These are phyloP conservation scores for Stemphylium vesicarium DNA, from an alignment of 2,329 filamentous ascomycete species.

Conservation along the genomic window DNA sequence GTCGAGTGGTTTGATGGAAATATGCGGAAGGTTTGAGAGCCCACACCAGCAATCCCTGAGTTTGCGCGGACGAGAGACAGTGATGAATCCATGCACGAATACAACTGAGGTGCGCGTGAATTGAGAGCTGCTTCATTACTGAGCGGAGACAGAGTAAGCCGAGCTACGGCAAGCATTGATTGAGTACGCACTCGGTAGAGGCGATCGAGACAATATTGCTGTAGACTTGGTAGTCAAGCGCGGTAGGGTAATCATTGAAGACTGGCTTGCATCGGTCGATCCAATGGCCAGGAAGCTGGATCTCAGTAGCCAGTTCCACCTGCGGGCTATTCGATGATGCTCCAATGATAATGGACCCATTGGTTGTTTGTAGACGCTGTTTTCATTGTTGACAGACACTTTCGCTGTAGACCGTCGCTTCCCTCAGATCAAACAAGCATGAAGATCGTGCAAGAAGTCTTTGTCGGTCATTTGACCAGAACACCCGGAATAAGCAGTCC, in stretches of 20 bases:
- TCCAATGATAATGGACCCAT: background rate
- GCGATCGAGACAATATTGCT: background rate
- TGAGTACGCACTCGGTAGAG: background rate
- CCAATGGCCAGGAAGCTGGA: conserved; percentile 16
- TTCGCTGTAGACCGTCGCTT: conserved; percentile 38
- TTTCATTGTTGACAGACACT: conserved; percentile 31
- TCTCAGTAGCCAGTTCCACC: conserved; percentile 1
- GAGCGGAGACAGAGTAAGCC: background rate
- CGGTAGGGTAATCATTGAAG: conserved; percentile 10
- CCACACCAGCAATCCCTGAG: conserved; percentile 1
- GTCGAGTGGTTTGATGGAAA: background rate
- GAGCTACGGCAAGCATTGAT: background rate
- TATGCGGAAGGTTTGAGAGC: background rate
- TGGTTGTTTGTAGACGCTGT: conserved; percentile 1
- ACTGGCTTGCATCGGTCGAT: conserved; percentile 22
- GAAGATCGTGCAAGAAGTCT: conserved; percentile 32
- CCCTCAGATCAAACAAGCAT: conserved; percentile 26
- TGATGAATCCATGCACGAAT: background rate
- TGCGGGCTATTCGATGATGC: background rate
- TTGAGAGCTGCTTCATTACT: background rate
- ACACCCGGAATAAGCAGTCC: conserved; percentile 32
- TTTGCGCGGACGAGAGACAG: background rate
- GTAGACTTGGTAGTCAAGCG: conserved; percentile 8
- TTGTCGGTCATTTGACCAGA: conserved; percentile 28
- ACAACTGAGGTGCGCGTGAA: background rate